phyloP scores from a whole-genome alignment of 2,329 filamentous ascomycete species.

The Fusarium sterilihyphosum region DNA sequence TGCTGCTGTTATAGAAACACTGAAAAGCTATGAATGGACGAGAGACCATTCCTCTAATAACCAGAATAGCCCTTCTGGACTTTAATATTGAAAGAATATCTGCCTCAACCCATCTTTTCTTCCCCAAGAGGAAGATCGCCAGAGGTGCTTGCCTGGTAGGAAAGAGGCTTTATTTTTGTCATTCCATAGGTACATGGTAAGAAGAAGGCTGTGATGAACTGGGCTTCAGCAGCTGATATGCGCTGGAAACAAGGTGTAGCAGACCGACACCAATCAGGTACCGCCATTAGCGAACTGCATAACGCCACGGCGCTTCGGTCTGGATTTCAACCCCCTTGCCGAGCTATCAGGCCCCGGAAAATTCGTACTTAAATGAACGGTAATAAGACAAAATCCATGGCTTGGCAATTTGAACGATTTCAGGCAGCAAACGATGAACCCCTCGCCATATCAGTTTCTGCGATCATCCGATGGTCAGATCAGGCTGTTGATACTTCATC shows the following conservation, averaged over 20 bases:
- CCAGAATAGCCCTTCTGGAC: rapidly evolving
- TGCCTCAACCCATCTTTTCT: rapidly evolving
- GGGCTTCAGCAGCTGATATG: rapidly evolving
- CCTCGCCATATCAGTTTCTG: too few species aligned
- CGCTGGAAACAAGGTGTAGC: background rate
- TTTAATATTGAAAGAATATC: rapidly evolving
- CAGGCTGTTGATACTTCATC: too few species aligned
- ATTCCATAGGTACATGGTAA: too few species aligned
- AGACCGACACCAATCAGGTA: background rate
- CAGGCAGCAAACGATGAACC: too few species aligned
- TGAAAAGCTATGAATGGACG: rapidly evolving
- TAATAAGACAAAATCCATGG: background rate
- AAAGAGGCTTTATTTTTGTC: rapidly evolving
- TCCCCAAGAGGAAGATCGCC: rapidly evolving
- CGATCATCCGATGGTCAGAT: too few species aligned
- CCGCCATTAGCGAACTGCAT: background rate
- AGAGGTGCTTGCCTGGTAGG: background rate
- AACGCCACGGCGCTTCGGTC: background rate
- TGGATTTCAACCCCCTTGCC: rapidly evolving
- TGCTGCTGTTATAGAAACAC: rapidly evolving
- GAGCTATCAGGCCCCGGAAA: rapidly evolving
- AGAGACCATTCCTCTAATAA: rapidly evolving
- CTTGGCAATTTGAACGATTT: too few species aligned
- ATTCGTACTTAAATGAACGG: background rate
- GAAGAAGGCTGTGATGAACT: background rate